Evolutionary conservation across 768 basidiomycete genomes (phyloP), one percentile per base, ranked within the genome.

Genomic region (Punctularia strigosozonata): DNA sequence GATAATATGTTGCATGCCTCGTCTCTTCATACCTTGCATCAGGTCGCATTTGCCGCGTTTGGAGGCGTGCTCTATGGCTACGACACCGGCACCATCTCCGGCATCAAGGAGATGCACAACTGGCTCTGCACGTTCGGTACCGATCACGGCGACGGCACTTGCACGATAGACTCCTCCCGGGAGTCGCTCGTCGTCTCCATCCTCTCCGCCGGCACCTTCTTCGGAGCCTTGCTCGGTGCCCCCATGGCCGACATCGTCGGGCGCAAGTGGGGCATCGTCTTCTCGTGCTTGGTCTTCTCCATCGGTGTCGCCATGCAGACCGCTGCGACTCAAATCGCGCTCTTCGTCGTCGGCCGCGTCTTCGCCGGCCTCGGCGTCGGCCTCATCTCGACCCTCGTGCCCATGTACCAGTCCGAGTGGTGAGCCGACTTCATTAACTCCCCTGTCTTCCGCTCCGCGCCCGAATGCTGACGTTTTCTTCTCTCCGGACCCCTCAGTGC

Each of bases 171-270:
- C 15, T 64, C 71, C 24, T 52, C 69, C 24, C 47, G 59, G 38
- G 54, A 61, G 46, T 75, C 75, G 5, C 64, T 75, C 50, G 62
- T 80, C 64, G 53, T 67, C 34, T 77, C 75, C 36, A 81, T 86
- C 50, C 74, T 88, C 25, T 88, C 85, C 6, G 84, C 80, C n/a
- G 88, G 88, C 44, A 90, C 86, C 22, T 87, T 90, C 68, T 76
- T 85, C 46, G 86, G 59, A 53, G 76, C 76, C 15, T 65, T 86
- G 45, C 38, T 60, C 31, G 70, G 61, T 15, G 68, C 64, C 36
- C 71, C 68, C 38, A 26, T 73, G 13, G 80, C 74, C 2, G 79
- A 77, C 47, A 46, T 65, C 36, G 48, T 75, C 31, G 75, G 73
- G 26, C 69, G 76, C 45, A 65, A 60, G 41, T 50, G 47, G 34